Percentiles rank a stretch among this genome's conserved stretches.
These are phyloP conservation scores for Kodamaea fukazawae DNA, from an alignment of 805 yeast genomes.

Conservation along the genomic window DNA sequence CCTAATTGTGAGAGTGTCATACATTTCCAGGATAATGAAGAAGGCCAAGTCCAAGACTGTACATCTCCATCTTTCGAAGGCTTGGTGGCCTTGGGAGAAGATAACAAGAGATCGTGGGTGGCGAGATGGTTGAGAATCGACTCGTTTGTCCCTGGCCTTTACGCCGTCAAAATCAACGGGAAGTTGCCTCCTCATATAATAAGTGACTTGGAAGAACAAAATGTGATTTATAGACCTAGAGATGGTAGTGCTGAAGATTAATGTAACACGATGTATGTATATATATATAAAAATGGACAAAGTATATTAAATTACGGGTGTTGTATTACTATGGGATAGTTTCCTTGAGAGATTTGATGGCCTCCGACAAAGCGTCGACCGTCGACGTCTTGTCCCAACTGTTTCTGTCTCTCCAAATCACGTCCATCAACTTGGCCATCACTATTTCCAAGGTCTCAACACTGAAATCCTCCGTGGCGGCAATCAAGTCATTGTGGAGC, in stretches of 20 bases:
- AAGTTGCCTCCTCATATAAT: slow-evolving; percentile 84
- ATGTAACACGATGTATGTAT: too few relatives aligned
- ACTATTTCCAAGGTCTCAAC: slow-evolving; percentile 38
- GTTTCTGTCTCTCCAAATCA: slow-evolving; percentile 66
- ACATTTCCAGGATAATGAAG: slow-evolving; percentile 74
- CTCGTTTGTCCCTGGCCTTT: slow-evolving; percentile 81
- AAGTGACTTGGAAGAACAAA: slow-evolving; percentile 66
- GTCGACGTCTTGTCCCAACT: slow-evolving; percentile 44
- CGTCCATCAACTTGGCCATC: slow-evolving; percentile 67
- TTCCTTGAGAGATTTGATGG: slow-evolving; percentile 9
- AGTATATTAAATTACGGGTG: too few relatives aligned
- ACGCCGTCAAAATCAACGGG: slow-evolving; percentile 92
- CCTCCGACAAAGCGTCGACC: slow-evolving; percentile 27
- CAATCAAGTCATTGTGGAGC: slow-evolving; percentile 25
- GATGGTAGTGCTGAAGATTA: slow-evolving; percentile 82
- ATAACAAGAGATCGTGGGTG: slow-evolving; percentile 82
- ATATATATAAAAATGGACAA: too few relatives aligned
- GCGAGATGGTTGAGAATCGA: slow-evolving; percentile 94
- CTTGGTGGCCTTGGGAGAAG: slow-evolving; percentile 82
- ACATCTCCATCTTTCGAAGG: slow-evolving; percentile 98
- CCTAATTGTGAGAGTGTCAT: slow-evolving; percentile 93
- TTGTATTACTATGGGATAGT: slow-evolving; percentile 1
- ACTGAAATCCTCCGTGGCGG: slow-evolving; percentile 31
- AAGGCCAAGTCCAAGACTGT: slow-evolving; percentile 80
- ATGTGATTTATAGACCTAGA: slow-evolving; percentile 87